Evolutionary conservation across 2,329 filamentous ascomycete genomes (phyloP).

Genomic region (Ophiocordyceps robertsii): DNA sequence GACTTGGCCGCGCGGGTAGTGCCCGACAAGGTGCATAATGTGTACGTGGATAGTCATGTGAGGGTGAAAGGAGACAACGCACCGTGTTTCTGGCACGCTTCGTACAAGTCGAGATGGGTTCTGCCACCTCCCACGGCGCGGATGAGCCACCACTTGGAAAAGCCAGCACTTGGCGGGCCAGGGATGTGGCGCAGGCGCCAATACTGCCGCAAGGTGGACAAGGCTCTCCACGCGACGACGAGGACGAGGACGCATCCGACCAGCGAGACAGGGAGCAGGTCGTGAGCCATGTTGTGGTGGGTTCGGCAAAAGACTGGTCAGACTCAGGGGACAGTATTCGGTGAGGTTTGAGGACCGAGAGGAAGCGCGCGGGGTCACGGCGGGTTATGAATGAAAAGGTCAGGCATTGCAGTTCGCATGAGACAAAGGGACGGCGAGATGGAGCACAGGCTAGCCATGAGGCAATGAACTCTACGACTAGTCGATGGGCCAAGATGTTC

Average conservation of each 20-base stretch:
- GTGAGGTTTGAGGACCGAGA: too few species aligned
- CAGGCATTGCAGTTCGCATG: background rate
- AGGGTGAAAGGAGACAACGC: slow-evolving; percentile 1
- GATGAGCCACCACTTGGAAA: slow-evolving; percentile 27
- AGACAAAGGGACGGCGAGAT: background rate
- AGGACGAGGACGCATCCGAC: background rate
- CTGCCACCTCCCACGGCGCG: slow-evolving; percentile 15
- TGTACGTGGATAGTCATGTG: background rate
- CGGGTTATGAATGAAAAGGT: background rate
- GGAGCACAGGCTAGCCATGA: background rate
- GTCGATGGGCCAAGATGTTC: background rate
- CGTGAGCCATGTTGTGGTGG: background rate
- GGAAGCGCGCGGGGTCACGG: background rate
- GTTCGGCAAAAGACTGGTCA: background rate
- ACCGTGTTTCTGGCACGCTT: slow-evolving; percentile 22
- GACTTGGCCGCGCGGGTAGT: background rate
- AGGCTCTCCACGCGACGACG: background rate
- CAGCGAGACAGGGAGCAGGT: background rate
- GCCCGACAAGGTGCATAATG: background rate
- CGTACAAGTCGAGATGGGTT: slow-evolving; percentile 21
- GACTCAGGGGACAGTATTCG: too few species aligned
- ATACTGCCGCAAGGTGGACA: slow-evolving; percentile 11
- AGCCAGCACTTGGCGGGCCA: slow-evolving; percentile 21
- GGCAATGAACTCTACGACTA: background rate
- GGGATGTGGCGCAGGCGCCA: slow-evolving; percentile 24